Base-by-base conservation (phyloP, 352 stramenopile genomes). In the Pythium apleroticum region DNA sequence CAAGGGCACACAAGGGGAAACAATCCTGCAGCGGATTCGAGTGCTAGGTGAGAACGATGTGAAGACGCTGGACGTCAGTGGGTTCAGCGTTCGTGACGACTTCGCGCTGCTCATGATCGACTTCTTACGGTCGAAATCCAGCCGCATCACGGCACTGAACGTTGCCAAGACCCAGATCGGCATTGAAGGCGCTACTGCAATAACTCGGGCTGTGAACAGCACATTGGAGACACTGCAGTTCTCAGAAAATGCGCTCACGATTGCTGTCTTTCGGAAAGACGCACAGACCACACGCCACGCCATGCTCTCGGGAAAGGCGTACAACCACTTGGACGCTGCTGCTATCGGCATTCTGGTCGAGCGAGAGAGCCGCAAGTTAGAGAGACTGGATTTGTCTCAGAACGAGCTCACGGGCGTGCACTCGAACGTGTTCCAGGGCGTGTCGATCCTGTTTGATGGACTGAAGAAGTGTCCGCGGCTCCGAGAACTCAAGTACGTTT, bases 311-410 rank as follows among this genome's bases (percentile, higher is more conserved):
- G 60, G 59, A 4, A 72, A 75, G 3, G 72, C 64, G 4, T 83
- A 73, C 61, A 86, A 79, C n/a, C 80, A 91, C 41, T 52, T 91
- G 22, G 84, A 91, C 56, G 77, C 78, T 0, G 80, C 74, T 37
- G 81, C 66, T 22, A 78, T 91, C 11, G 84, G 80, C 0, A 53
- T 80, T 0, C 58, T 93, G 6, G 20, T 90, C 11, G 73, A 84
- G 33, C 71, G 74, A 2, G 75, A 86, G 24, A 76, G 78, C 33
- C 66, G 72, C 17, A 86, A 89, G 39, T 20, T 86, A 3, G 71
- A 85, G 41, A 60, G 56, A 4, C 25, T 91, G 2, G 77, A 93
- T 57, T 37, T 91, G 30, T 87, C 80, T 0, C 49, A 74, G 0
- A 93, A 88, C 57, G 57, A 25, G 3, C 65, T 93, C 27, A 91